Conservation (phyloP, 2,329 filamentous ascomycete species). For the Tolypocladium album region DNA sequence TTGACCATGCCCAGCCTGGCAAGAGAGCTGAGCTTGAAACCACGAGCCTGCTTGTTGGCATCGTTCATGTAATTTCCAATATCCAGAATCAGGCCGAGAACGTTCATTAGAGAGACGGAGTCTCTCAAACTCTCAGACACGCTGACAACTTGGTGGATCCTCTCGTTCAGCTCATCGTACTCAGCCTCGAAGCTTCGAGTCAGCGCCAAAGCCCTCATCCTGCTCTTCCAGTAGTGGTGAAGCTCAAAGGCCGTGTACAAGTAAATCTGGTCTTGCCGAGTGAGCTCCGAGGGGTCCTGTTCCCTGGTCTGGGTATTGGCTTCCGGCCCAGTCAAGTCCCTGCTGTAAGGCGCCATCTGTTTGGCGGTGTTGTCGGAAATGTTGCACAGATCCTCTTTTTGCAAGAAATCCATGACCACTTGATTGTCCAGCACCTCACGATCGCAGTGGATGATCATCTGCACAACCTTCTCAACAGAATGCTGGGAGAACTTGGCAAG, state of each 20-base stretch:
- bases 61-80: constrained; percentile 99
- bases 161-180: constrained; percentile 82
- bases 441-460: constrained; percentile 95
- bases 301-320: constrained; percentile 70
- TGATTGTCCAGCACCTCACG: constrained; percentile 75
- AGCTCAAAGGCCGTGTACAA: constrained; percentile 87
- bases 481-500: constrained; percentile 86
- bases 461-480: constrained; percentile 73
- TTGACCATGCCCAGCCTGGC: constrained; percentile 94
- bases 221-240: constrained; percentile 96
- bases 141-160: constrained; percentile 73
- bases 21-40: constrained; percentile 95
- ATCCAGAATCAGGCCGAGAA: constrained; percentile 88
- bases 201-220: constrained; percentile 81
- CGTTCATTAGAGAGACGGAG: constrained; percentile 89
- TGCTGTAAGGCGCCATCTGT: constrained; percentile 87
- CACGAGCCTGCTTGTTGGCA: constrained; percentile 92
- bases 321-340: constrained; percentile 88
- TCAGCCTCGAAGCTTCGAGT: constrained; percentile 77
- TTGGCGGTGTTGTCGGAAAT: constrained; percentile 87
- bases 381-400: constrained; percentile 84
- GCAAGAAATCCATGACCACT: constrained; percentile 94
- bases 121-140: constrained; percentile 86
- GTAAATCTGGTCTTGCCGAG: constrained; percentile 91
- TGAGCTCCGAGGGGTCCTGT: constrained; percentile 77